A percentile compares a stretch with the other conserved stretches of the same genome.
Conservation (phyloP, 768 basidiomycete genomes). For the Hebeloma cylindrosporum region DNA sequence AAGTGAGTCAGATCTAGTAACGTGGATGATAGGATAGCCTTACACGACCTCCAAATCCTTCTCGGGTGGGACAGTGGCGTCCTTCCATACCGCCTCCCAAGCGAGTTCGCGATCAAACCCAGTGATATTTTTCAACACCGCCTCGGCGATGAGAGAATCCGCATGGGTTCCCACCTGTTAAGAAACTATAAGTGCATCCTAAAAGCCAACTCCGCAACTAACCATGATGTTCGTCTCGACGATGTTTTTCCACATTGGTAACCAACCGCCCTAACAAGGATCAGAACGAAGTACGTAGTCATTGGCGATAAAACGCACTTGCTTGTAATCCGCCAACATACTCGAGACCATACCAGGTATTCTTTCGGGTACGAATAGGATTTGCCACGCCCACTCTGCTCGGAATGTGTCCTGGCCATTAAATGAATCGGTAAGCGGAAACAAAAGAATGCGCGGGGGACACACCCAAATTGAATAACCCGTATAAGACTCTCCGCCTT, state of each 20-base stretch:
- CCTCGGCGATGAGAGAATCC: slow-evolving; percentile 75
- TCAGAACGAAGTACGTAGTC: neutral
- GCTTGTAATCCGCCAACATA: slow-evolving; percentile 76
- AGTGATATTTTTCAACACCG: slow-evolving; percentile 61
- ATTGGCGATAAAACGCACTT: slow-evolving; percentile 40
- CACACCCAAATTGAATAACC: slow-evolving; percentile 80
- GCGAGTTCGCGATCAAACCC: slow-evolving; percentile 65
- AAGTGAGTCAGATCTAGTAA: neutral
- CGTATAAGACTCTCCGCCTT: slow-evolving; percentile 63
- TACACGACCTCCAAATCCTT: slow-evolving; percentile 54
- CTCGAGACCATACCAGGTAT: slow-evolving; percentile 73
- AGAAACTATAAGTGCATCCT: neutral
- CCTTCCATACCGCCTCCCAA: slow-evolving; percentile 75
- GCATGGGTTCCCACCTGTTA: slow-evolving; percentile 73
- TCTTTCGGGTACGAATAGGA: slow-evolving; percentile 76
- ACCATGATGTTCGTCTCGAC: slow-evolving; percentile 89
- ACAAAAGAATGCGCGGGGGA: neutral
- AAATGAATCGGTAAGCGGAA: neutral
- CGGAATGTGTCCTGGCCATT: slow-evolving; percentile 79
- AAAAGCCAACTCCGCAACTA: neutral
- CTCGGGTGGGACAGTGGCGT: slow-evolving; percentile 62
- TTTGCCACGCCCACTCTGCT: slow-evolving; percentile 77
- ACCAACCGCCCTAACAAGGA: slow-evolving; percentile 61
- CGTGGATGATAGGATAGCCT: slow-evolving; percentile 18
- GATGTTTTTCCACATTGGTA: slow-evolving; percentile 92